These are phyloP conservation scores for Nymphaea colorata DNA, from an alignment of 164 flowering plant species.

Conservation along the genomic window DNA sequence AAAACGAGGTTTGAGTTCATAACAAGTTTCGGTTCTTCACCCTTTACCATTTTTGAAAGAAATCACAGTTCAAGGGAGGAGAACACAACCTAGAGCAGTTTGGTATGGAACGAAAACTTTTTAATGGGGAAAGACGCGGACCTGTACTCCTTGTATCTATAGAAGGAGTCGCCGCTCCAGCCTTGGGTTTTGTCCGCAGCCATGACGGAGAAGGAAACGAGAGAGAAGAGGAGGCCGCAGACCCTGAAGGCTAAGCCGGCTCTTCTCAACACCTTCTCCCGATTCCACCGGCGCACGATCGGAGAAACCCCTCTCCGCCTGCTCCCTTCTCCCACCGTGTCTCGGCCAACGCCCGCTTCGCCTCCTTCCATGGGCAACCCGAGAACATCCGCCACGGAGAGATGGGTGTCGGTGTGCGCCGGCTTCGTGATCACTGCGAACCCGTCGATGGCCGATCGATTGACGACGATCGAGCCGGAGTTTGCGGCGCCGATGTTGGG, in stretches of 20 bases:
- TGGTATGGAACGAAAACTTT: too few species aligned
- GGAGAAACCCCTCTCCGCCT: conserved; percentile 20
- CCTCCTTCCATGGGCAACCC: conserved; percentile 4
- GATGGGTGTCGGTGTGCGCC: conserved; percentile 8
- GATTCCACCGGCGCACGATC: conserved; percentile 26
- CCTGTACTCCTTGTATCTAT: conserved; percentile 94
- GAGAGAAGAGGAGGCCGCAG: conserved; percentile 44
- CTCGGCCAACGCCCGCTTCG: conserved; percentile 4
- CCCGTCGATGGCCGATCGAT: conserved; percentile 12
- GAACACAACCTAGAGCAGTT: too few species aligned
- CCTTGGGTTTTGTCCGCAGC: conserved; percentile 85
- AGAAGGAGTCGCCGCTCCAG: conserved; percentile 93
- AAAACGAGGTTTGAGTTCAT: too few species aligned
- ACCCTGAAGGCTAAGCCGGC: conserved; percentile 63
- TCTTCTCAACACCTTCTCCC: conserved; percentile 23
- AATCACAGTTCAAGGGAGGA: too few species aligned
- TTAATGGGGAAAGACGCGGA: conserved; percentile 2
- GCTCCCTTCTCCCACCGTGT: conserved; percentile 10
- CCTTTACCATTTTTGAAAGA: too few species aligned
- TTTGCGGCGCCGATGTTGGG: not conserved
- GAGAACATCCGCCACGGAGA: not conserved
- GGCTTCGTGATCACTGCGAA: conserved; percentile 6
- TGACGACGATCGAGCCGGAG: conserved; percentile 14
- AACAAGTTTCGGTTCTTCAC: too few species aligned
- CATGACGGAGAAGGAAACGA: conserved; percentile 88